phyloP scores from a whole-genome alignment of 1,284 basidiomycete genomes.

The Psilocybe mexicana region DNA sequence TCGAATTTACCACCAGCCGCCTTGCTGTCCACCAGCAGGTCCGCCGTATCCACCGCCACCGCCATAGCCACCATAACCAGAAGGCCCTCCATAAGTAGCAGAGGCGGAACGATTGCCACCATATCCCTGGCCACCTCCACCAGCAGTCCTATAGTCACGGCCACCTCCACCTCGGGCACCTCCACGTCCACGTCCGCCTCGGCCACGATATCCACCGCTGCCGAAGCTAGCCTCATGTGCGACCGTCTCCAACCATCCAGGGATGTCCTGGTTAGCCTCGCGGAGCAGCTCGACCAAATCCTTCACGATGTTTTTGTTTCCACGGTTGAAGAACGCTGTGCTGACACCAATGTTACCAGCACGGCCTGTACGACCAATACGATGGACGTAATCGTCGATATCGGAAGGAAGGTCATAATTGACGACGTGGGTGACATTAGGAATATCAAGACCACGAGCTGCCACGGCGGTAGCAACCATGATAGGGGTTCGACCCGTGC shows the following conservation, averaged over 20 bases:
- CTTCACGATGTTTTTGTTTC: conserved; percentile 89
- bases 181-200: conserved; percentile 48
- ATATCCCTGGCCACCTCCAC: conserved; percentile 37
- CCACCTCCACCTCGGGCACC: conserved; percentile 43
- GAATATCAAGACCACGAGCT: conserved; percentile 98
- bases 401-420: conserved; percentile 99
- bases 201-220: conserved; percentile 61
- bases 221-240: conserved; percentile 82
- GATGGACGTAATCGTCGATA: conserved; percentile 98
- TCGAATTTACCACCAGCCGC: conserved; percentile 45
- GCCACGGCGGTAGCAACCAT: conserved; percentile 98
- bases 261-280: conserved; percentile 97
- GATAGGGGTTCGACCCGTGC: conserved; percentile 91
- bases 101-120: conserved; percentile 26
- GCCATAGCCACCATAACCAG: conserved; percentile 36
- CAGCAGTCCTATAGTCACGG: conserved; percentile 40
- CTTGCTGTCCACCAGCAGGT: conserved; percentile 28
- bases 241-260: conserved; percentile 89
- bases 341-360: conserved; percentile 97
- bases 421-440: conserved; percentile 98
- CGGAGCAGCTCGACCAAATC: conserved; percentile 92
- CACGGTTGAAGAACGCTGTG: conserved; percentile 93
- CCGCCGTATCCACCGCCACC: conserved; percentile 37
- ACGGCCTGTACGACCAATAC: conserved; percentile 98
- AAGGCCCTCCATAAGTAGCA: conserved; percentile 17